A percentile compares a stretch with the other conserved stretches of the same genome.
Evolutionary conservation across 108 stramenopile species (phyloP).

Genomic region (Nitzschia sp.): DNA sequence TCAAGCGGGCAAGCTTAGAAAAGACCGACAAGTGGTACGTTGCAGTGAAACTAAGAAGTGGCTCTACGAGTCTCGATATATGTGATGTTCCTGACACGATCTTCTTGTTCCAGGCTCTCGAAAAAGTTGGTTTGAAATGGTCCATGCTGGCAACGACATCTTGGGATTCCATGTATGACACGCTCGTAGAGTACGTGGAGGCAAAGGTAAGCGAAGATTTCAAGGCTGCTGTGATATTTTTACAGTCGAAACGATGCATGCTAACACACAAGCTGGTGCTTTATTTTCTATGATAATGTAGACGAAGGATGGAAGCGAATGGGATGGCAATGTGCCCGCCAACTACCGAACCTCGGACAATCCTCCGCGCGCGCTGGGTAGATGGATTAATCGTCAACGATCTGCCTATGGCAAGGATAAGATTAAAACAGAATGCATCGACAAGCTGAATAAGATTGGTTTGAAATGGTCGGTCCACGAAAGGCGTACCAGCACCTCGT

Average conservation of each 20-base stretch:
- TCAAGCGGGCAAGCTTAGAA: conserved; percentile 78
- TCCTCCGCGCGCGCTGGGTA: conserved; percentile 73
- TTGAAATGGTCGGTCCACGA: conserved; percentile 80
- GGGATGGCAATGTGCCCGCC: conserved; percentile 88
- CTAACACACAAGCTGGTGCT: neutral
- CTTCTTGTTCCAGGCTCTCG: conserved; percentile 35
- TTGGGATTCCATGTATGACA: conserved; percentile 83
- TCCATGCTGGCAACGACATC: conserved; percentile 81
- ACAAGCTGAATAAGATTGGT: conserved; percentile 64
- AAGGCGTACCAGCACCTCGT: conserved; percentile 26
- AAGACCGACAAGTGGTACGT: conserved; percentile 63
- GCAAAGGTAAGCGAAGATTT: conserved; percentile 21
- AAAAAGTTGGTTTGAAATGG: conserved; percentile 84
- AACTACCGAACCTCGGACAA: conserved; percentile 69
- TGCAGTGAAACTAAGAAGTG: no score
- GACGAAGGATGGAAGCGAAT: conserved; percentile 41
- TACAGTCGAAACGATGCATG: no score
- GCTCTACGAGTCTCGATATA: neutral
- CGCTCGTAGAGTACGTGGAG: conserved; percentile 63
- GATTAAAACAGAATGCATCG: conserved; percentile 79
- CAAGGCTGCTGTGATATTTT: neutral
- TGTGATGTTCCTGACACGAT: neutral
- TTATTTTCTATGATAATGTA: conserved; percentile 4
- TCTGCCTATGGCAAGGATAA: conserved; percentile 75
- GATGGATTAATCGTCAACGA: conserved; percentile 88